Evolutionary conservation across 1,139 yeast species (phyloP).

Genomic region (Saccharomyces hybrid): DNA sequence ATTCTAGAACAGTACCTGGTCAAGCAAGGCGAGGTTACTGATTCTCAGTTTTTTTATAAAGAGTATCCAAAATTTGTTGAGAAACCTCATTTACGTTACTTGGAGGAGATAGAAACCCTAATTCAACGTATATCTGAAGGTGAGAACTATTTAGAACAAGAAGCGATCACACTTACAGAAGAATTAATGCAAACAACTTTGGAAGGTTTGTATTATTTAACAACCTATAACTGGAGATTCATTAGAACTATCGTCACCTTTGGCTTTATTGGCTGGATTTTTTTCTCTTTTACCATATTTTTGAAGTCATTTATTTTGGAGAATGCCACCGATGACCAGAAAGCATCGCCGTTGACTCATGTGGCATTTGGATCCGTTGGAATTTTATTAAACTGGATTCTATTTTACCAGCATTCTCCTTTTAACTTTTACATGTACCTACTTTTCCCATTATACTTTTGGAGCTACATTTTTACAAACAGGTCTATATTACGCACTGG

Average conservation of each 20-base stretch:
- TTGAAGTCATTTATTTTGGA: conserved; percentile 63
- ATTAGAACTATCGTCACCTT: conserved; percentile 76
- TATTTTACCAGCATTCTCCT: conserved; percentile 74
- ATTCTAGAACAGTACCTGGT: conserved; percentile 86
- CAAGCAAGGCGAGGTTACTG: conserved; percentile 62
- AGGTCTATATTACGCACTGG: conserved; percentile 41
- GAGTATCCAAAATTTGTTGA: conserved; percentile 51
- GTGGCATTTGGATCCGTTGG: conserved; percentile 26
- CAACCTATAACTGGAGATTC: conserved; percentile 85
- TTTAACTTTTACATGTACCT: conserved; percentile 80
- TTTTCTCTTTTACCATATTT: conserved; percentile 73
- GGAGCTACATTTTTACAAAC: conserved; percentile 60
- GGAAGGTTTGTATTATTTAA: conserved; percentile 75
- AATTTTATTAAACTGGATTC: conserved; percentile 41
- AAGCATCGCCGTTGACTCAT: conserved; percentile 27
- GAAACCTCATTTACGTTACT: conserved; percentile 41
- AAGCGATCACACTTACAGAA: conserved; percentile 55
- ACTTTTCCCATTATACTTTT: conserved; percentile 77
- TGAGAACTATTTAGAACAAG: conserved; percentile 32
- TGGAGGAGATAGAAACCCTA: conserved; percentile 37
- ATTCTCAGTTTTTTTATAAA: conserved; percentile 66
- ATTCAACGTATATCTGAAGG: conserved; percentile 36
- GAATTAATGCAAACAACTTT: conserved; percentile 64
- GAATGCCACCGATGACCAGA: conserved; percentile 16
- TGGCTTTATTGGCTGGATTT: conserved; percentile 94